Base-by-base conservation (phyloP, 805 yeast species). In the Scheffersomyces ergatensis region DNA sequence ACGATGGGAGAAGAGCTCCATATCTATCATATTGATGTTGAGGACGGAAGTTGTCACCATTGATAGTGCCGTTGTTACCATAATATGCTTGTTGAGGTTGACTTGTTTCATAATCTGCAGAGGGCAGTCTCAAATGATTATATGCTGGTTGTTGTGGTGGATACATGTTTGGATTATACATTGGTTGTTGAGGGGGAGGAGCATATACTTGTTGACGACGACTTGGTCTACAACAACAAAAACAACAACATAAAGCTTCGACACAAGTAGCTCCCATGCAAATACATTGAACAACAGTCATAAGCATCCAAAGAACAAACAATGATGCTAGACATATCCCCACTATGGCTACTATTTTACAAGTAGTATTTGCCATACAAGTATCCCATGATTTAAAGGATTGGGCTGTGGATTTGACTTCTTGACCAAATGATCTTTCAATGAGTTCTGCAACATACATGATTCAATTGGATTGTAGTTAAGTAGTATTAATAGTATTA, bases 291-390 rank as follows among this genome's bases (percentile, higher is more conserved):
- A 82, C 48, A 1, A 86, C 18, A 0, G 79, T 74, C 12, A 76
- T 66, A 1, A 83, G 15, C 3, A 84, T 43, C 85, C 89, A 82
- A 5, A 84, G 37, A 0, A 58, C 63, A 0, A 84, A 43, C 2
- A 86, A 49, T 0, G 57, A 68, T 0, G 82, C 92, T 11, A 87
- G 53, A 0, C 68, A 77, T 3, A 85, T 82, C 2, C 85, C 83
- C 12, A 85, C 86, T 33, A 86, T 85, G 3, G 86, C 90, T 16
- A 83, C 77, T 42, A 85, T 77, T 55, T 86, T 87, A 62, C 95
- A 87, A 35, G 81, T 70, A 34, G 65, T 80, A 59, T 85, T 83
- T 54, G 74, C 83, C 92, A 85, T 85, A 62, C 95, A 87, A 2
- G 86, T 77, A 54, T 82, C 79, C 93, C 95, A 86, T 39, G 58